A percentile compares a stretch with the other conserved stretches of the same genome.
phyloP scores from a whole-genome alignment of 306 rosid genomes.

The Vigna trinervia region DNA sequence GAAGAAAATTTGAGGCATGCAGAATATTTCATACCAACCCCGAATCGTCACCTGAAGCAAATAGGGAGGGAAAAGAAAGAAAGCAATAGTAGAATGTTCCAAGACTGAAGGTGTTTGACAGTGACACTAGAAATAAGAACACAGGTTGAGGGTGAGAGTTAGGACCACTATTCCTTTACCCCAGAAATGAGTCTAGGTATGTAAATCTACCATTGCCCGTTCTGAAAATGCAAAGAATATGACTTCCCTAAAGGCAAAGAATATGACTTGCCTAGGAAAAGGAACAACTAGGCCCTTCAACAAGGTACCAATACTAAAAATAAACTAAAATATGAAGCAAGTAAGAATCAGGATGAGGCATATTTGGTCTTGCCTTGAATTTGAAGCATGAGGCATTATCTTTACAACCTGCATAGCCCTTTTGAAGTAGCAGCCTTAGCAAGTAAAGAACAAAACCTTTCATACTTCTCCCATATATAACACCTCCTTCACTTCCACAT shows the following conservation, averaged over 20 bases:
- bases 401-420: slow-evolving; percentile 39
- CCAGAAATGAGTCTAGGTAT: too few relatives aligned
- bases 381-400: slow-evolving; percentile 69
- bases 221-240: too few relatives aligned
- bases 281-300: slow-evolving; percentile 40
- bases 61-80: too few relatives aligned
- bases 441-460: slow-evolving; percentile 83
- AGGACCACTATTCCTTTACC: too few relatives aligned
- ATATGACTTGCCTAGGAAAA: slow-evolving; percentile 56
- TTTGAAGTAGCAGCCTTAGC: slow-evolving; percentile 60
- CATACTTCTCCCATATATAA: slow-evolving; percentile 37
- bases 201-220: too few relatives aligned
- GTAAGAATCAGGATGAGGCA: slow-evolving; percentile 65
- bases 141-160: too few relatives aligned
- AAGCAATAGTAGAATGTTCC: too few relatives aligned
- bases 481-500: slow-evolving; percentile 35
- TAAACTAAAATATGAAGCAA: slow-evolving; percentile 58
- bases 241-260: slow-evolving; percentile 52
- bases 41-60: too few relatives aligned
- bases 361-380: slow-evolving; percentile 72
- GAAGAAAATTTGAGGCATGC: too few relatives aligned
- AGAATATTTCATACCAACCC: too few relatives aligned
- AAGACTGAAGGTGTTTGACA: too few relatives aligned
- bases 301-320: slow-evolving; percentile 47
- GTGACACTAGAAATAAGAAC: too few relatives aligned